These are phyloP conservation scores for Magnolia sinica DNA, from an alignment of 164 flowering plant species.

Conservation along the genomic window DNA sequence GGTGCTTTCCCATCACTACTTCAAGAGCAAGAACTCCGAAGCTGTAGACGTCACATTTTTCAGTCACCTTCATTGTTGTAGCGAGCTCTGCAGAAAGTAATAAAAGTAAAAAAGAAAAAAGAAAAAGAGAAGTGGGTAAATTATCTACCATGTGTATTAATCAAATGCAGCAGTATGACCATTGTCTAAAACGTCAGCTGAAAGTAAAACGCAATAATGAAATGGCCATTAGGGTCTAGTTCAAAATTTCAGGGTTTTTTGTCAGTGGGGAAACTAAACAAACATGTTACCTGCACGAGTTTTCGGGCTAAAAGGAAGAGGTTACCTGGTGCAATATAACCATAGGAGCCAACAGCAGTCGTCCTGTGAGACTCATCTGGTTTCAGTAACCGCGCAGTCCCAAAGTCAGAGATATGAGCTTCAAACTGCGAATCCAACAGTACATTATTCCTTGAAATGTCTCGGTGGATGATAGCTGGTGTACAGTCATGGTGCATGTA, in stretches of 20 bases:
- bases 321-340: conserved; percentile 18
- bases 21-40: conserved; percentile 19
- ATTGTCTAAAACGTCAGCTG: too few species aligned
- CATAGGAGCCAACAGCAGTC: conserved; percentile 7
- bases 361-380: conserved; percentile 1
- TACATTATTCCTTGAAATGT: conserved; percentile 20
- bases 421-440: conserved; percentile 19
- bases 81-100: conserved; percentile 13
- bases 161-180: too few species aligned
- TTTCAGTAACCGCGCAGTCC: conserved; percentile 20
- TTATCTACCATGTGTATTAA: too few species aligned
- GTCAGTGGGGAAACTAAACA: too few species aligned
- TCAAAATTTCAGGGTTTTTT: too few species aligned
- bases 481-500: conserved; percentile 16
- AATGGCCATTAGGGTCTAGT: too few species aligned
- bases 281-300: too few species aligned
- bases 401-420: conserved; percentile 25
- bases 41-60: conserved; percentile 16
- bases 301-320: background rate
- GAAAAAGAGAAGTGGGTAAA: too few species aligned
- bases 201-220: too few species aligned
- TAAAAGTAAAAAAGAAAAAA: background rate
- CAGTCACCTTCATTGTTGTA: conserved; percentile 9
- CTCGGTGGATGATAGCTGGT: conserved; percentile 10
- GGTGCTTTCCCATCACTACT: conserved; percentile 17